Base-by-base conservation (phyloP, 257 asterid species). In the Leptodermis oblonga region DNA sequence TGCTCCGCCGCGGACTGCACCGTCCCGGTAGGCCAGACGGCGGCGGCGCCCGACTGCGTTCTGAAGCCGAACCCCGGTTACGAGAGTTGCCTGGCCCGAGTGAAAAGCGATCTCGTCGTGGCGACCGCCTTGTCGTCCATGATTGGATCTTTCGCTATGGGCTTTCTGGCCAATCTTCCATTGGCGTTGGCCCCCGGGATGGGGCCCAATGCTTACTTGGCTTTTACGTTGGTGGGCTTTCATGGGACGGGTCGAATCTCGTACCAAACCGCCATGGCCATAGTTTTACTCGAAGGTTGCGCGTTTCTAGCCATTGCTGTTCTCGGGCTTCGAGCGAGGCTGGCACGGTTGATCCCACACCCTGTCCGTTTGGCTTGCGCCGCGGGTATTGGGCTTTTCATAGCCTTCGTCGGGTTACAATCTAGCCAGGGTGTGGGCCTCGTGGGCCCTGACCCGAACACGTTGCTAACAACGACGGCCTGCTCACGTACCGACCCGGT, bases 131-230 rank as follows among this genome's bases (percentile, higher is more conserved):
- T 87, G 67, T 79, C 95, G n/a, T 80, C 95, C 67, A 84, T 82
- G 92, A 77, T 89, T 20, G 96, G 85, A 2, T 87, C 89, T 53
- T 66, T 87, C 42, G 86, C 86, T 8, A 89, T 89, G 95, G 96
- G 96, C 73, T 39, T 89, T 4, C 63, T 89, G 2, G 96, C 95
- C 1, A 86, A 89, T 65, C 84, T 89, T 49, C 96, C 96, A 0
- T 33, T 89, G 61, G 95, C 89, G 69, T 73, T 89, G 34, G 96
- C 92, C 39, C 96, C 96, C 0, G 95, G 96, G 0, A 87, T 87
- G 95, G 95, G 96, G 13, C 86, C 90, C 4, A 87, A 87, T 58
- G 90, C 92, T 45, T 89, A 82, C 67, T 23, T 87, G 39, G 95
- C 92, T 52, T 89, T 86, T 71, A 81, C 86, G 43, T 52, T 89